Evolutionary conservation across 140 eudicot species (phyloP).

Genomic region (Eryngium alpinum): DNA sequence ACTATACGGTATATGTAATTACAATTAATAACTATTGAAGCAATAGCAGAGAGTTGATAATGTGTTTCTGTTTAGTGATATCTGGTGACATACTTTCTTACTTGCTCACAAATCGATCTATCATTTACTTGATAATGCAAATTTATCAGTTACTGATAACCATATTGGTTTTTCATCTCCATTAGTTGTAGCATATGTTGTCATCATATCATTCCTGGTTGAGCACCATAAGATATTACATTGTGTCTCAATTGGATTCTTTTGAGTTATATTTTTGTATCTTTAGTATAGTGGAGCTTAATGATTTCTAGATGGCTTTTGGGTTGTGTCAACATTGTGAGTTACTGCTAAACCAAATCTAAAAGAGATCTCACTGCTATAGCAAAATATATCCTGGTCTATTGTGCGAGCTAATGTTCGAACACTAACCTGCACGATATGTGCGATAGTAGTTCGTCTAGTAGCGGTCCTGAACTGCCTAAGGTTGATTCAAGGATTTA

Average conservation of each 20-base stretch:
- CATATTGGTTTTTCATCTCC: too few species aligned
- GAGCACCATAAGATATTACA: too few species aligned
- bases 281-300: not conserved
- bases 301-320: too few species aligned
- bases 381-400: not conserved
- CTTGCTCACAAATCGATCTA: too few species aligned
- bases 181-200: too few species aligned
- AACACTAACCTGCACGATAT: not conserved
- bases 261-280: not conserved
- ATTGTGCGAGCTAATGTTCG: not conserved
- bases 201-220: too few species aligned
- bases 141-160: too few species aligned
- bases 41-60: not conserved
- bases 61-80: slow-evolving; percentile 3
- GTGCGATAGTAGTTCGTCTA: too few species aligned
- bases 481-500: too few species aligned
- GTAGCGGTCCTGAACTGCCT: too few species aligned
- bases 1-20: slow-evolving; percentile 52
- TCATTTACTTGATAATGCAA: too few species aligned
- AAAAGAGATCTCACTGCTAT: not conserved
- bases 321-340: not conserved
- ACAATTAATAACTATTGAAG: not conserved
- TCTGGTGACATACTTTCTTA: not conserved
- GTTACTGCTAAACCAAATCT: not conserved
- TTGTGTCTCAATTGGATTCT: too few species aligned